phyloP scores from a whole-genome alignment of 495 filamentous ascomycete species.

The Penicillium silybi region DNA sequence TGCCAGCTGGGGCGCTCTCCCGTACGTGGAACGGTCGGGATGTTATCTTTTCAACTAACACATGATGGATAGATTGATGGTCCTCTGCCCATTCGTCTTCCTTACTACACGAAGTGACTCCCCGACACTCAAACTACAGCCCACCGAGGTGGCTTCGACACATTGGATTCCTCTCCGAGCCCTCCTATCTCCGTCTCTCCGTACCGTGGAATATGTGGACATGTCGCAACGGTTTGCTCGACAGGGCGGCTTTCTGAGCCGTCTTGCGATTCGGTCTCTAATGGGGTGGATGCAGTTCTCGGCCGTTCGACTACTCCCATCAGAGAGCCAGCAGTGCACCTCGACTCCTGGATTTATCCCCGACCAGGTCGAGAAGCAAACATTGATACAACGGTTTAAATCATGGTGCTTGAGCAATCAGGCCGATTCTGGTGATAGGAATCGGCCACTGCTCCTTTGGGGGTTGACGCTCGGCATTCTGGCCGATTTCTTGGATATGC shows the following conservation, averaged over 20 bases:
- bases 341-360: conserved; percentile 45
- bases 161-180: conserved; percentile 74
- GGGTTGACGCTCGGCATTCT: conserved; percentile 70
- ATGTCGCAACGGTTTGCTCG: conserved; percentile 60
- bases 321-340: conserved; percentile 56
- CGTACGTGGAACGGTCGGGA: conserved; percentile 43
- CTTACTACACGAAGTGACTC: conserved; percentile 55
- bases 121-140: conserved; percentile 61
- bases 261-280: conserved; percentile 49
- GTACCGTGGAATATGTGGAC: conserved; percentile 64
- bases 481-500: conserved; percentile 67
- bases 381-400: conserved; percentile 26
- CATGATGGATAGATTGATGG: conserved; percentile 57
- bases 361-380: conserved; percentile 2
- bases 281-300: conserved; percentile 71
- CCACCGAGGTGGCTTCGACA: conserved; percentile 67
- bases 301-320: conserved; percentile 60
- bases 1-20: conserved; percentile 66
- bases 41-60: conserved; percentile 4
- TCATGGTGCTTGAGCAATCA: conserved; percentile 33
- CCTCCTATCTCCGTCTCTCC: conserved; percentile 56
- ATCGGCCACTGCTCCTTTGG: conserved; percentile 64
- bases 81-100: conserved; percentile 73
- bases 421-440: conserved; percentile 24
- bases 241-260: conserved; percentile 46